These are phyloP conservation scores for Lachnum nothofagi DNA, from an alignment of 2,329 filamentous ascomycete species.

Conservation along the genomic window DNA sequence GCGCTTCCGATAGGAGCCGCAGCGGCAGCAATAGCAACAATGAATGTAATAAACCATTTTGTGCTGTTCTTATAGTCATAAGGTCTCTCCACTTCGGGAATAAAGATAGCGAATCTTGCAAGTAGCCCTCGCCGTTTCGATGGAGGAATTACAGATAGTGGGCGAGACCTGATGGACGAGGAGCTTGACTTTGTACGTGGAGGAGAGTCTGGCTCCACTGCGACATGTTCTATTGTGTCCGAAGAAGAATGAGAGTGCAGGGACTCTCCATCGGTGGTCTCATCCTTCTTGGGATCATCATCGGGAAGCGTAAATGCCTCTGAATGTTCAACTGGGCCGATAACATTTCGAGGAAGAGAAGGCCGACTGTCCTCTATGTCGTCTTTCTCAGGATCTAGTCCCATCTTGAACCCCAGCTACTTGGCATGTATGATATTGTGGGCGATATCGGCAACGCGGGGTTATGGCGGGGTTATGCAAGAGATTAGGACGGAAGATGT, in stretches of 20 bases:
- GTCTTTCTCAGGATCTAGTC: slow-evolving; percentile 18
- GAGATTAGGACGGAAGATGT: background rate
- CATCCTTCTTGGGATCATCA: slow-evolving; percentile 11
- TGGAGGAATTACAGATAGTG: slow-evolving; percentile 40
- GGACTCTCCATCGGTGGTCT: slow-evolving; percentile 7
- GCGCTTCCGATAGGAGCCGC: slow-evolving; percentile 78
- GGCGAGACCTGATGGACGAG: slow-evolving; percentile 39
- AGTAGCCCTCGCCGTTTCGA: slow-evolving; percentile 65
- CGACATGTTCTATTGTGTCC: slow-evolving; percentile 15
- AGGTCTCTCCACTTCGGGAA: slow-evolving; percentile 75
- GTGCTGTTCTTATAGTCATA: slow-evolving; percentile 65
- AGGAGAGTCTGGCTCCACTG: slow-evolving; percentile 3
- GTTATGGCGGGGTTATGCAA: background rate
- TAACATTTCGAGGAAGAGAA: slow-evolving; percentile 18
- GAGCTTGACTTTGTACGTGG: slow-evolving; percentile 31
- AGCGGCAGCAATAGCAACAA: slow-evolving; percentile 71
- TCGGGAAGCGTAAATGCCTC: slow-evolving; percentile 14
- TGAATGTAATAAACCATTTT: slow-evolving; percentile 80
- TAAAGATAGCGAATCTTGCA: slow-evolving; percentile 61
- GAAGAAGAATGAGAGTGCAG: slow-evolving; percentile 18
- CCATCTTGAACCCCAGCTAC: slow-evolving; percentile 6
- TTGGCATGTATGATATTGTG: background rate
- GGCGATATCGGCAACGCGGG: slow-evolving; percentile 1
- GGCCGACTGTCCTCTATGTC: slow-evolving; percentile 8
- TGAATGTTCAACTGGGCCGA: slow-evolving; percentile 19